Evolutionary conservation across 164 flowering plant species (phyloP), one percentile per base, ranked within the genome.

Genomic region (Tinospora cordifolia): DNA sequence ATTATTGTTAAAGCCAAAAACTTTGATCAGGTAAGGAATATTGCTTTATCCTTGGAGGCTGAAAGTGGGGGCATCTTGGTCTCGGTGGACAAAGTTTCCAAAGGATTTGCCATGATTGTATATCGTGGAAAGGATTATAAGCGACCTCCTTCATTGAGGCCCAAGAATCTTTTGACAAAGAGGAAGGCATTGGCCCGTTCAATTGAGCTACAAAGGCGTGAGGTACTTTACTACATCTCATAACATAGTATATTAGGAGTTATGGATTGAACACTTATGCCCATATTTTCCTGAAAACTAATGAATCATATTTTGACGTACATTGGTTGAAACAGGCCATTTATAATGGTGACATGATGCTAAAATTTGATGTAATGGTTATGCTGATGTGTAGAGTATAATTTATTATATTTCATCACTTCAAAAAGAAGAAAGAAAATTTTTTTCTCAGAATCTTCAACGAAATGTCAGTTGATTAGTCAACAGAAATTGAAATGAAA

Each of bases 41-140:
- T 88, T 77, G 99, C 96, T 13, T 68, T 90, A 67, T 75, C 97
- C 0, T 88, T 94, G 72, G 99, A 92, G 79, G 85, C 93, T 39
- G 99, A 94, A 82, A 94, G 99, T 75, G 93, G 98, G 15, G 99
- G 99, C 49, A 78, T 92, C 21, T 78, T 94, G 81, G 91, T 94
- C 74, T 89, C 98, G 4, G 93, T 94, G 0, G 99, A 94, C 81
- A 89, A 83, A 82, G 69, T 90, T 54, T 89, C 96, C 67, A 90
- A 90, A 81, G 97, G 90, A 14, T 94, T 82, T 79, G 98, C 93
- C 34, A 80, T 90, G 44, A 68, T 92, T 74, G 90, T 94, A 14
- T 92, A 71, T 66, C 83, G 99, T 6, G 99, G 99, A 66, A 86
- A 82, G 77, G 90, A 90, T 40, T 94, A 94, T 79, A 76, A 84